Evolutionary conservation across 2,329 filamentous ascomycete genomes (phyloP).

Genomic region (Fusarium nematophilum): DNA sequence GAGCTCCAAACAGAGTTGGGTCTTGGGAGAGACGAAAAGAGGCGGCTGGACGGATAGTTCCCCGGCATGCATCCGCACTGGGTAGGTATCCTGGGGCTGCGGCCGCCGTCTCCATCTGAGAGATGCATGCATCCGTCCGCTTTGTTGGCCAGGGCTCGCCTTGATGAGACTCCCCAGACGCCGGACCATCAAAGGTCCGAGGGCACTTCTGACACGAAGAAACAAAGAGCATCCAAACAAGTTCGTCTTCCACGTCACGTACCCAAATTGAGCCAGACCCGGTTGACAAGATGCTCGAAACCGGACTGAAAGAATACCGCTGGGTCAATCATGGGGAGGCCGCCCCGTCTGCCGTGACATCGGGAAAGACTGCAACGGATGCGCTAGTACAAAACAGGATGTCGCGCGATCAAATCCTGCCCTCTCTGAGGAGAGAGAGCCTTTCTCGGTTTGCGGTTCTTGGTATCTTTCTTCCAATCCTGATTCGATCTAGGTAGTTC

Average conservation of each 20-base stretch:
- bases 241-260: too few relatives aligned
- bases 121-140: slow-evolving; percentile 20
- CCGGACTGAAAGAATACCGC: slow-evolving; percentile 10
- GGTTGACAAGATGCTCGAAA: slow-evolving; percentile 3
- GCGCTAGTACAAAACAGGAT: slow-evolving; percentile 6
- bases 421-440: slow-evolving; percentile 16
- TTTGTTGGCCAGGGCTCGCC: slow-evolving; percentile 6
- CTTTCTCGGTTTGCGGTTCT: slow-evolving; percentile 12
- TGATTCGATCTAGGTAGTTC: slow-evolving; percentile 18
- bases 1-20: slow-evolving; percentile 5
- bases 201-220: not conserved
- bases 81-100: slow-evolving; percentile 4
- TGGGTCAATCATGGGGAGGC: not conserved
- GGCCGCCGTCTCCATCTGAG: not conserved
- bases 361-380: slow-evolving; percentile 10
- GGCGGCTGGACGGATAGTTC: slow-evolving; percentile 25
- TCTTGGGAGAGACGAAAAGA: not conserved
- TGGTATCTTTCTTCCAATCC: slow-evolving; percentile 8
- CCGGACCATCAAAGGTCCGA: slow-evolving; percentile 1
- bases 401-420: slow-evolving; percentile 16
- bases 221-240: too few relatives aligned
- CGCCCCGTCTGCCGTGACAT: slow-evolving; percentile 29
- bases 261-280: too few relatives aligned
- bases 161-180: slow-evolving; percentile 4
- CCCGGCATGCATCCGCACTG: slow-evolving; percentile 23